Evolutionary conservation across 1,284 basidiomycete genomes (phyloP).

Genomic region (Microbotryum lychnidis-dioicae): DNA sequence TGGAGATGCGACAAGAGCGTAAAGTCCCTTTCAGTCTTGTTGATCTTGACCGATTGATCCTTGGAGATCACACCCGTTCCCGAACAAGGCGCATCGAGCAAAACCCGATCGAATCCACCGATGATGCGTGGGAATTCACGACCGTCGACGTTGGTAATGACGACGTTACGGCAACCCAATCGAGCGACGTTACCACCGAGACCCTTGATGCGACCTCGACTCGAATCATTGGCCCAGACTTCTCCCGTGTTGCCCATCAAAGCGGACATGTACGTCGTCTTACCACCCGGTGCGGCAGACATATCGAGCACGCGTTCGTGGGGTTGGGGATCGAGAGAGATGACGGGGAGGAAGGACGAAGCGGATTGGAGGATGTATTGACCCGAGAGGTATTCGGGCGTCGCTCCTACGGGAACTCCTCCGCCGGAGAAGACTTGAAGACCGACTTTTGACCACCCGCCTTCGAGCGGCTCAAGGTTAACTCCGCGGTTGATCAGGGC

Average conservation of each 20-base stretch:
- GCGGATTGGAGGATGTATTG: slow-evolving; percentile 99
- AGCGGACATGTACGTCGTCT: slow-evolving; percentile 92
- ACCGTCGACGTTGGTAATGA: slow-evolving; percentile 95
- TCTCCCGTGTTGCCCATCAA: slow-evolving; percentile 95
- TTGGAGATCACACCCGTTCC: slow-evolving; percentile 98
- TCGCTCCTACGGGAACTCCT: slow-evolving; percentile 90
- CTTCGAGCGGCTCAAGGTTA: slow-evolving; percentile 84
- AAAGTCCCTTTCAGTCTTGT: slow-evolving; percentile 97
- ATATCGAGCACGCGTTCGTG: slow-evolving; percentile 94
- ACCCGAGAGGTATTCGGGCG: slow-evolving; percentile 96
- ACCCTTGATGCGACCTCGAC: slow-evolving; percentile 91
- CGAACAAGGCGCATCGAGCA: slow-evolving; percentile 94
- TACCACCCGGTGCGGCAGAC: slow-evolving; percentile 97
- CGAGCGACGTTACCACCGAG: slow-evolving; percentile 94
- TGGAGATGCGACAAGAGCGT: slow-evolving; percentile 89
- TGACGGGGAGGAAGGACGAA: slow-evolving; percentile 97
- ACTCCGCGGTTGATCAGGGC: slow-evolving; percentile 87
- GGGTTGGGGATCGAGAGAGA: slow-evolving; percentile 86
- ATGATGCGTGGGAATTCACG: slow-evolving; percentile 99
- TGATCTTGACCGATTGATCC: slow-evolving; percentile 93
- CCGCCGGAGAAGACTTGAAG: slow-evolving; percentile 90
- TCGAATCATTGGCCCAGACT: slow-evolving; percentile 96
- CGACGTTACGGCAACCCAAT: slow-evolving; percentile 95
- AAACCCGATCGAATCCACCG: slow-evolving; percentile 92
- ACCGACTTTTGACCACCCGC: slow-evolving; percentile 98